Evolutionary conservation across 75 land plant species (phyloP).

Genomic region (Pseudotsuga menziesii): DNA sequence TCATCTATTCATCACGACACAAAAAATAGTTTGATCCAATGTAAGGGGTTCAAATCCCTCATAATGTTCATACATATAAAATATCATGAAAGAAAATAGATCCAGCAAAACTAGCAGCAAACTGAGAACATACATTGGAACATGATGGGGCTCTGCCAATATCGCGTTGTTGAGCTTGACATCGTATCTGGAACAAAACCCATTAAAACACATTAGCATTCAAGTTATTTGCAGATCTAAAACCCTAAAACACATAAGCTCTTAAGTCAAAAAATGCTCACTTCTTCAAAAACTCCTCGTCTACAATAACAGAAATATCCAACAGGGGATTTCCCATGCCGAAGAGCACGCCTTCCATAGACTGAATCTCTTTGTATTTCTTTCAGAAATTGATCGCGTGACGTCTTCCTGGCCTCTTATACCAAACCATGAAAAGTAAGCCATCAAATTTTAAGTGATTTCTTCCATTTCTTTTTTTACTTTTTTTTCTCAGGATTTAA

Average conservation of each 20-base stretch:
- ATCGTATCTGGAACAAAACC: constrained; percentile 54
- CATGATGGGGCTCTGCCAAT: constrained; percentile 85
- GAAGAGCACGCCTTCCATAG: constrained; percentile 60
- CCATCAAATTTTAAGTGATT: too few species aligned
- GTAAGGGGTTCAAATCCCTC: neutral
- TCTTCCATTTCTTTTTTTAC: too few species aligned
- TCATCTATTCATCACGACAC: neutral
- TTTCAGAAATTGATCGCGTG: too few species aligned
- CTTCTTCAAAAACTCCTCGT: constrained; percentile 67
- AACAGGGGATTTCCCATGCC: constrained; percentile 97
- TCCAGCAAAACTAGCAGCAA: neutral
- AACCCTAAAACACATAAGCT: neutral
- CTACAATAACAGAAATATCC: constrained; percentile 90
- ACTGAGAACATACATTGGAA: constrained; percentile 66
- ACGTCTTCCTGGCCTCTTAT: too few species aligned
- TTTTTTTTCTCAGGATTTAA: too few species aligned
- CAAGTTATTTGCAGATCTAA: neutral
- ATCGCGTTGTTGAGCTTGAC: constrained; percentile 87
- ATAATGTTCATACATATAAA: neutral
- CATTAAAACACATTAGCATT: neutral
- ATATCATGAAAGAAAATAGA: too few species aligned
- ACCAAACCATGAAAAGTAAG: too few species aligned
- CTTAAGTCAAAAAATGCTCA: constrained; percentile 16
- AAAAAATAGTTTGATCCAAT: neutral
- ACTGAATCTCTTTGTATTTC: too few species aligned